Evolutionary conservation across 2,329 filamentous ascomycete genomes (phyloP).

Genomic region (Aspergillus tubingensis): DNA sequence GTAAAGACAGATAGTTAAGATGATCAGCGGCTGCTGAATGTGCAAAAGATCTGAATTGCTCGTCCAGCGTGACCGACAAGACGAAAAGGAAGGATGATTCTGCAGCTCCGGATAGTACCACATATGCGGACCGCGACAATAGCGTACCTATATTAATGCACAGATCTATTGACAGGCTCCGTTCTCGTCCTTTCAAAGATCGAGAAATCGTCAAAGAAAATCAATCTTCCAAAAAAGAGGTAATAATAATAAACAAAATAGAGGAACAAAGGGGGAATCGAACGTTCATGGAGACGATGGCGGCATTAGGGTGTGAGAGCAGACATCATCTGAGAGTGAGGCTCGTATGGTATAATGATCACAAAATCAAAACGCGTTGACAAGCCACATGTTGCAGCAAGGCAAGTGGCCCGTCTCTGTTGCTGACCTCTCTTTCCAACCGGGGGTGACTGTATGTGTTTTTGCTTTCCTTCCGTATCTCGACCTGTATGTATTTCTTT

Average conservation of each 20-base stretch:
- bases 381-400: conserved; percentile 25
- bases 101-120: conserved; percentile 5
- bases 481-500: conserved; percentile 23
- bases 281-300: conserved; percentile 44
- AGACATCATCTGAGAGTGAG: conserved; percentile 33
- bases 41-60: neutral
- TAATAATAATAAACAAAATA: conserved; percentile 22
- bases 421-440: conserved; percentile 22
- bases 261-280: conserved; percentile 44
- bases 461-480: conserved; percentile 24
- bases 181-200: conserved; percentile 29
- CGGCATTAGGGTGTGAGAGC: conserved; percentile 33
- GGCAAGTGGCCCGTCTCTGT: conserved; percentile 19
- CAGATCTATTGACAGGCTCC: conserved; percentile 35
- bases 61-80: neutral
- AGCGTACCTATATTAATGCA: conserved; percentile 25
- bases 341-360: conserved; percentile 28
- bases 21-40: neutral
- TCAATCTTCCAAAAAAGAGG: conserved; percentile 28
- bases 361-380: conserved; percentile 25
- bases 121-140: conserved; percentile 19
- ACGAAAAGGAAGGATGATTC: conserved; percentile 9
- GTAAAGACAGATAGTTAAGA: neutral
- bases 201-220: conserved; percentile 27
- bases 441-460: conserved; percentile 17